A percentile compares a stretch with the other conserved stretches of the same genome.
Conservation (phyloP, 331 rosid genomes). For the Malus hybrid region DNA sequence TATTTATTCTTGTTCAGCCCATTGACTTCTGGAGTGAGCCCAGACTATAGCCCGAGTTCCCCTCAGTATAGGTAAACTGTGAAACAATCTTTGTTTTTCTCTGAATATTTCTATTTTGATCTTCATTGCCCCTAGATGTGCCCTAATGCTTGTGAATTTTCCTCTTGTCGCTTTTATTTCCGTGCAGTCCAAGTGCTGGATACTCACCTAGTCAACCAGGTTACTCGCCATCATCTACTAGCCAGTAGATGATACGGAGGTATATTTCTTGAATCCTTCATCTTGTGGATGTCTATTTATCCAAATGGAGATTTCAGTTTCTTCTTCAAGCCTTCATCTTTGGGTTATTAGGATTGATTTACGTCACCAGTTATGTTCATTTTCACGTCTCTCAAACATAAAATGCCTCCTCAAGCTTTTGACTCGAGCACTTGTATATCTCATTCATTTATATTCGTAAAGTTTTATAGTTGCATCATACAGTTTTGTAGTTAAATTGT, state of each 20-base stretch:
- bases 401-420: not conserved
- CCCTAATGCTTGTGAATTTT: not conserved
- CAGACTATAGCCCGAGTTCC: constrained; percentile 88
- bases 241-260: constrained; percentile 33
- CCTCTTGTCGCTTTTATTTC: not conserved
- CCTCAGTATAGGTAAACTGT: constrained; percentile 72
- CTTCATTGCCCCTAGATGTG: not conserved
- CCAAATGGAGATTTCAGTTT: not conserved
- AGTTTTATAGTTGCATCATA: too few species aligned
- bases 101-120: not conserved
- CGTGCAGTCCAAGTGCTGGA: constrained; percentile 81
- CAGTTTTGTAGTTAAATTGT: not conserved
- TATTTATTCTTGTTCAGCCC: constrained; percentile 45
- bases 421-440: not conserved
- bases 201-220: constrained; percentile 99
- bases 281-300: not conserved
- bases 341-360: not conserved
- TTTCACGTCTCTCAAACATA: not conserved
- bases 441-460: not conserved
- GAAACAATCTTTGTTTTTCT: not conserved
- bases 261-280: not conserved
- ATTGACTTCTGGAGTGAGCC: constrained; percentile 72
- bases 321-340: not conserved
- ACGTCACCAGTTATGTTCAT: not conserved
- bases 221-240: constrained; percentile 90